These are phyloP conservation scores for Wickerhamomyces sydowiorum DNA, from an alignment of 805 yeast genomes.

Conservation along the genomic window DNA sequence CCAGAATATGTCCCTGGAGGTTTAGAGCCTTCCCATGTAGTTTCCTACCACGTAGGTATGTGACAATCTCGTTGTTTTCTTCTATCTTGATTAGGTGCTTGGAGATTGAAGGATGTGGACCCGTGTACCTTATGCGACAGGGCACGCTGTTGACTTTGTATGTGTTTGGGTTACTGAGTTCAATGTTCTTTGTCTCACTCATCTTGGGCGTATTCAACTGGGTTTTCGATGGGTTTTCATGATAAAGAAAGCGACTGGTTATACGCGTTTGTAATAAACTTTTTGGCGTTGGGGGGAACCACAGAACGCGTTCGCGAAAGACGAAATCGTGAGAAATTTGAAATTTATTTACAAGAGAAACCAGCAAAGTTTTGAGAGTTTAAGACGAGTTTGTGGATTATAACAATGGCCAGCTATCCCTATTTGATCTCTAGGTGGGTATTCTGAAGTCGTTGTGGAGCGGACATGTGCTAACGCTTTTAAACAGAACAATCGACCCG, in stretches of 20 bases:
- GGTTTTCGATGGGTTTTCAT: not conserved
- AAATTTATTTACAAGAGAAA: no score
- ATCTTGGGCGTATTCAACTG: not conserved
- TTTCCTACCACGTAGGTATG: conserved; percentile 31
- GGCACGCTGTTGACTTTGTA: conserved; percentile 20
- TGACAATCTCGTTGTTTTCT: conserved; percentile 9
- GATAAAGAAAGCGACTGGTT: no score
- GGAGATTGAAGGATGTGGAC: conserved; percentile 10
- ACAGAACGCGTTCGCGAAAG: no score
- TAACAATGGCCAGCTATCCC: conserved; percentile 5
- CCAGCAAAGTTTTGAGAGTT: no score
- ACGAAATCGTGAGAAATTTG: no score
- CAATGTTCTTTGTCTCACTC: conserved; percentile 1
- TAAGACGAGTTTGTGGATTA: no score
- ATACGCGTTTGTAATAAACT: no score
- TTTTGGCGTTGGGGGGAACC: no score
- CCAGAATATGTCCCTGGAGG: conserved; percentile 13
- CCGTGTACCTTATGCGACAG: conserved; percentile 20
- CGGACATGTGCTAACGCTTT: not conserved
- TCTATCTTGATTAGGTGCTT: conserved; percentile 12
- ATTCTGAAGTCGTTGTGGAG: not conserved
- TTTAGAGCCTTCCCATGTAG: conserved; percentile 20
- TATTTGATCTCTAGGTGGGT: conserved; percentile 22
- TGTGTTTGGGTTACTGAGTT: not conserved
- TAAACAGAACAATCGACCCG: conserved; percentile 51